Evolutionary conservation across 768 basidiomycete genomes (phyloP), one percentile per base, ranked within the genome.

Genomic region (Pisolithus microcarpus): DNA sequence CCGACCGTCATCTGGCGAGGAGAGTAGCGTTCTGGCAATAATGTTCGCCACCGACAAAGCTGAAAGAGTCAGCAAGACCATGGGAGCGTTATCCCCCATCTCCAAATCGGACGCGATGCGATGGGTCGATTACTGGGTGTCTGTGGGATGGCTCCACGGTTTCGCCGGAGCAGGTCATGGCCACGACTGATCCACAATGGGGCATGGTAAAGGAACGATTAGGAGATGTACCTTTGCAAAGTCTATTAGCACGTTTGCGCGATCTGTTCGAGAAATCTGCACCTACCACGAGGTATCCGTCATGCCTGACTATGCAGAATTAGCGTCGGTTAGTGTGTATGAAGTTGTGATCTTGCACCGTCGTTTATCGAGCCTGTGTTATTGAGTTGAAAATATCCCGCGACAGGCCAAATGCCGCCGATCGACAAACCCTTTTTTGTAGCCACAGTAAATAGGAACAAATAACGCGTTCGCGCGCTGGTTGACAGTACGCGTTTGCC

Each of bases 121-220:
- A n/a, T 76, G 72, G 71, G 60, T 75, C 3, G 61, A 60, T 9
- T 75, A 75, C 49, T 74, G 73, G 73, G 64, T 52, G 37, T 58
- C 52, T 15, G 51, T 48, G 10, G 62, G 62, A 18, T 61, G 68
- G 52, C 59, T 67, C 19, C 34, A 38, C 31, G 45, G 46, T 26
- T 44, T 19, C 18, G 47, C 19, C 34, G 2, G 11, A 15, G 28
- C 18, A 5, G 10, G 37, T 21, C 21, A 34, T 28, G 13, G 38
- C 24, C 26, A 34, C 23, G 36, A 15, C 23, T 37, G 31, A 46
- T 44, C 26, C 9, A n/a, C 16, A 10, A 26, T 5, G 7, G 7
- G 5, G 18, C 13, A n/a, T 5, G 15, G 21, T 7, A 43, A 15
- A 13, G 9, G 21, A 5, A 4, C 10, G 4, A 23, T 9, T 7